Percentiles rank a stretch among this genome's conserved stretches.
Conservation (phyloP, 495 filamentous ascomycete species). For the Beverwykella pulmonaria region DNA sequence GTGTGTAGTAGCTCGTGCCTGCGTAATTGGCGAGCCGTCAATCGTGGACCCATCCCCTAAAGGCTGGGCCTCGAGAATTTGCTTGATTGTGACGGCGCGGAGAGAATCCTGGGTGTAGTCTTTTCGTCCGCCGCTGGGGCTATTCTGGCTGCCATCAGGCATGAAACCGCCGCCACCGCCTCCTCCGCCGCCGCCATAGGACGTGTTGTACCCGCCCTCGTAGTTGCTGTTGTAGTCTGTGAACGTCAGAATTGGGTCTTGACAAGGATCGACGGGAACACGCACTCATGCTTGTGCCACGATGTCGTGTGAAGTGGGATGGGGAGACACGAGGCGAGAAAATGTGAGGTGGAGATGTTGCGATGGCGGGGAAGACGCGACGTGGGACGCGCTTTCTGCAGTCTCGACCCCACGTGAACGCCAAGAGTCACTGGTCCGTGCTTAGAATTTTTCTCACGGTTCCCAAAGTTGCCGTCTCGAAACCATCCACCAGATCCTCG, state of each 20-base stretch:
- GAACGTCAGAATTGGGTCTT: not conserved
- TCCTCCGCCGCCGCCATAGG: constrained; percentile 62
- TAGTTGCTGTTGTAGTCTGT: constrained; percentile 36
- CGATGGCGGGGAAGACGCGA: constrained; percentile 17
- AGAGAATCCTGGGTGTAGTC: constrained; percentile 69
- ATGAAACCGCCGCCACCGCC: constrained; percentile 70
- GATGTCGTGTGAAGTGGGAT: not conserved
- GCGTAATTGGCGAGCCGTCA: constrained; percentile 67
- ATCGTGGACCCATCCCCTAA: constrained; percentile 75
- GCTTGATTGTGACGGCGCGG: constrained; percentile 91
- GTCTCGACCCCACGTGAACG: constrained; percentile 27
- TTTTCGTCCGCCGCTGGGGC: constrained; percentile 48
- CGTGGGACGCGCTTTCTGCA: constrained; percentile 17
- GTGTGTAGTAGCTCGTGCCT: constrained; percentile 44
- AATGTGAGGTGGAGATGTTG: not conserved
- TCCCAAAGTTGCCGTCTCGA: not conserved
- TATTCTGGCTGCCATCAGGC: constrained; percentile 54
- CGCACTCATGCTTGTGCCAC: constrained; percentile 29
- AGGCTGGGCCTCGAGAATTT: constrained; percentile 80
- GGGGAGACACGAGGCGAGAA: not conserved
- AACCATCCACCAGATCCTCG: not conserved
- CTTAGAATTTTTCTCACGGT: constrained; percentile 16
- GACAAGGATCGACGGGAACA: not conserved
- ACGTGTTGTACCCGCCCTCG: constrained; percentile 55
- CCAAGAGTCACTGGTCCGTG: constrained; percentile 32